A percentile compares a stretch with the other conserved stretches of the same genome.
These are phyloP conservation scores for Amanita rimosa DNA, from an alignment of 768 basidiomycete genomes.

Conservation along the genomic window DNA sequence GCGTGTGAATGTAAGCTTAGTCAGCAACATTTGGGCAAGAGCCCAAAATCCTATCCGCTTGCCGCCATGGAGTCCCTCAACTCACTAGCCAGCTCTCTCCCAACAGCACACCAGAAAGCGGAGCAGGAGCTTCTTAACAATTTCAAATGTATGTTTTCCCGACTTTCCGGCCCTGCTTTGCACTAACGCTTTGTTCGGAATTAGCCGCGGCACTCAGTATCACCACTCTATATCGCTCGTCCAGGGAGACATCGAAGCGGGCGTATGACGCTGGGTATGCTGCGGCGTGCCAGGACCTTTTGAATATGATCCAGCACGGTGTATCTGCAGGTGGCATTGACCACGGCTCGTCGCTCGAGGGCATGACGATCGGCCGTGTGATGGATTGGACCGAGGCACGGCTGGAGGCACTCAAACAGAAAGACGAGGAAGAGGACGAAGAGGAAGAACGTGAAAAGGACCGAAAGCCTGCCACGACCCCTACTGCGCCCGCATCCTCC, in stretches of 20 bases:
- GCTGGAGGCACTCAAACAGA: conserved; percentile 60
- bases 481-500: conserved; percentile 5
- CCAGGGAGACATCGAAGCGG: conserved; percentile 62
- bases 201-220: conserved; percentile 76
- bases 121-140: conserved; percentile 76
- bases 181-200: not conserved
- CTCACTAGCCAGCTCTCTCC: conserved; percentile 67
- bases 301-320: conserved; percentile 75
- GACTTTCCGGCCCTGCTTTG: not conserved
- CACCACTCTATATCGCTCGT: conserved; percentile 76
- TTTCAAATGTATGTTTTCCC: conserved; percentile 50
- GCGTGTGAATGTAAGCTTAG: not conserved
- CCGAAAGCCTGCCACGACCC: conserved; percentile 22
- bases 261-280: conserved; percentile 78
- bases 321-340: conserved; percentile 51
- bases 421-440: conserved; percentile 77
- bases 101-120: conserved; percentile 61
- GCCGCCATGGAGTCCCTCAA: conserved; percentile 67
- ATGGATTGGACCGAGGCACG: conserved; percentile 84
- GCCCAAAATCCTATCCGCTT: not conserved
- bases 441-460: conserved; percentile 63
- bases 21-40: not conserved
- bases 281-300: conserved; percentile 67
- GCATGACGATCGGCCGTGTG: conserved; percentile 68
- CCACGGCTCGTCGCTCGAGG: conserved; percentile 31